Base-by-base conservation (phyloP, 352 stramenopile genomes). In the Phytophthora vignae region DNA sequence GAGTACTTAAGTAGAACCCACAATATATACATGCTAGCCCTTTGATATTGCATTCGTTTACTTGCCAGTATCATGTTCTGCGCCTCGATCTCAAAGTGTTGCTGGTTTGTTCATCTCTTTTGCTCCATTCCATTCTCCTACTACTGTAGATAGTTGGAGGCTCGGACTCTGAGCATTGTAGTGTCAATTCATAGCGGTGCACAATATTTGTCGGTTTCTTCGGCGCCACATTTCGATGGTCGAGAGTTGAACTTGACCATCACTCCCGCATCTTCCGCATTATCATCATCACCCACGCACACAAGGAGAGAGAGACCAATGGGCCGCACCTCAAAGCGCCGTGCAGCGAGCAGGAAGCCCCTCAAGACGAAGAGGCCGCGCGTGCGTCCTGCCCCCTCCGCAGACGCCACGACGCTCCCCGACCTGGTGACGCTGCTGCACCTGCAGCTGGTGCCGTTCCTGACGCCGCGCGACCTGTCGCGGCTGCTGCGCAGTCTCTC, bases 211-310 rank as follows among this genome's bases (percentile, higher is more conserved):
- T 40, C 33, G 11, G 36, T 42, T 42, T 17, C 36, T 42, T 42
- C 36, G 14, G 36, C 36, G 11, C 36, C 36, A 14, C 14, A 3
- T 69, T 56, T 69, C 62, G 53, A 29, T 69, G 53, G 42, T 69
- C 61, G 61, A 42, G 17, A 72, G 5, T 73, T 68, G 66, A 74
- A 69, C 53, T 68, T 73, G 67, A 73, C 67, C 67, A 69, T 73
- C 67, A 73, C 25, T 73, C 66, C 56, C n/a, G 14, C 19, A 40
- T 31, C 3, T 54, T 36, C 19, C 36, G 36, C 36, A 42, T 42
- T 42, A 17, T 42, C 10, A 40, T 40, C 33, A 40, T 25, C 22
- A 25, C 33, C 10, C 33, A 40, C 31, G 0, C 27, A 31, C 27
- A 31, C 2, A 6, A 31, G 22, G 22, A 25, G 22, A 14, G 9